Conservation (phyloP, 2,329 filamentous ascomycete species). For the Tolypocladium guangdongense region DNA sequence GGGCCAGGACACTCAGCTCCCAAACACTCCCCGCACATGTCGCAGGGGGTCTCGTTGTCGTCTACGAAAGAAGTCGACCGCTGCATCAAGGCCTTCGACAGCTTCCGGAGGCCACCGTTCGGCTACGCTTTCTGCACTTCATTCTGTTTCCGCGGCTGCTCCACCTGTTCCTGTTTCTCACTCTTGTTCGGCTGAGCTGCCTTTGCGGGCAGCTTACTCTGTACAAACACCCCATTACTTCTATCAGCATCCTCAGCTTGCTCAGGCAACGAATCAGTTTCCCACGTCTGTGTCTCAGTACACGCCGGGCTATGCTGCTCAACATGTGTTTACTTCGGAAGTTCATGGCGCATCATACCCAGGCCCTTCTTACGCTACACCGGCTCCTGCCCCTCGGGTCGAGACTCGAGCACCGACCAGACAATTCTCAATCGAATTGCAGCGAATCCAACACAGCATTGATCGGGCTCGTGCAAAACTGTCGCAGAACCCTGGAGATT, state of each 20-base stretch:
- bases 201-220: not conserved
- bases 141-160: not conserved
- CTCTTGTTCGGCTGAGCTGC: not conserved
- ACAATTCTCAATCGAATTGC: slow-evolving; percentile 7
- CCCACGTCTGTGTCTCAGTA: not conserved
- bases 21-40: not conserved
- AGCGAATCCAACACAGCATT: slow-evolving; percentile 15
- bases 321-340: not conserved
- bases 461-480: slow-evolving; percentile 14
- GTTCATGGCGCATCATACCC: not conserved
- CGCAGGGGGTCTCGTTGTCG: not conserved
- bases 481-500: slow-evolving; percentile 11
- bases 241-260: not conserved
- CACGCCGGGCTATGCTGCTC: not conserved
- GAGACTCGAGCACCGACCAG: not conserved
- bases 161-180: not conserved
- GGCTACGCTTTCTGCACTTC: not conserved
- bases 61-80: not conserved
- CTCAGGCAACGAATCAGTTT: not conserved
- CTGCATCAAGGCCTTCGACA: not conserved
- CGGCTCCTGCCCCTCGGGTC: too few species aligned
- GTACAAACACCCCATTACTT: not conserved
- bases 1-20: not conserved
- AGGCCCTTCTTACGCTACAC: not conserved
- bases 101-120: not conserved